Evolutionary conservation across 257 asterid species (phyloP), one percentile per base, ranked within the genome.

Genomic region (Catharanthus roseus): DNA sequence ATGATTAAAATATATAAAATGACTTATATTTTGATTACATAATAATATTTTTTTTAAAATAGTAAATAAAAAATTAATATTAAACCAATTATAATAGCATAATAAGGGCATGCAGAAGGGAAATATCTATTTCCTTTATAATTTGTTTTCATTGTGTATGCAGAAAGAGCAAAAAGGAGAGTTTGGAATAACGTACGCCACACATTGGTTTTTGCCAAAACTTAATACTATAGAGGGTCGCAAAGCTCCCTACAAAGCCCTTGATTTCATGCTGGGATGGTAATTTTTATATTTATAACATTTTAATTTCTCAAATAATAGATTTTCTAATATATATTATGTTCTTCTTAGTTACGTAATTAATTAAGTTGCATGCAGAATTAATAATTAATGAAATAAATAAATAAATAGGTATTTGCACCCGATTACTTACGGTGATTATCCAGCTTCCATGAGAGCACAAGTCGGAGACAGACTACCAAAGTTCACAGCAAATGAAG

Each of bases 221-320:
- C 55, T 34, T 45, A 51, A 44, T 6, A 73, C 81, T 26, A 36
- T 72, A 1, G 42, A 61, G 65, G 81, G 81, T 56, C 72, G 34
- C 49, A 73, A 72, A 50, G 75, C 81, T 23, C 81, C 75, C 0
- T 44, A 36, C 42, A 72, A 60, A 34, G 78, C 81, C 31, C 77
- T 77, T 42, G 75, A 77, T 58, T 77, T 77, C 77, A 28, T 67
- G 61, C 49, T 77, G 29, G 81, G 81, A 51, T 77, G 81, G 81
- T 77, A 61, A 51, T 50, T 1, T 15, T 15, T 47, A 4, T 44
- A 2, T 10, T 44, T 3, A 2, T 8, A 9, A 12, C 53, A 15
- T 2, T 2, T 15, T 42, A 9, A 4, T 4, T 42, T 42, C 9
- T 42, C 12, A 42, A 42, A 42, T 42, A 42, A 3, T 4, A 47